Evolutionary conservation across 2,329 filamentous ascomycete genomes (phyloP), one percentile per base, ranked within the genome.

Genomic region (Aspergillus calidoustus): DNA sequence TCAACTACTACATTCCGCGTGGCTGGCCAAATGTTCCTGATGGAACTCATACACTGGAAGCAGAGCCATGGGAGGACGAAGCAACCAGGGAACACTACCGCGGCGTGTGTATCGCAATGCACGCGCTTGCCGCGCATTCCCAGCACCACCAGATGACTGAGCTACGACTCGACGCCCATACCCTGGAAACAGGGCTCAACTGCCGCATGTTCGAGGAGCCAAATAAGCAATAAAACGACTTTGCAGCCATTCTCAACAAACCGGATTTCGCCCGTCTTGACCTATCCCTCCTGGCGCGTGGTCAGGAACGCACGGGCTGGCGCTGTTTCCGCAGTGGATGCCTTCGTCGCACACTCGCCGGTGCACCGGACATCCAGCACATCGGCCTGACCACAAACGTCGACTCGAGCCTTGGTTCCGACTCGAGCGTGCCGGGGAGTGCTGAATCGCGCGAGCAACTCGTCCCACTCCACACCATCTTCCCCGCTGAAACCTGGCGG

Each of bases 1-100:
- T 82, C 43, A 75, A 75, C 23, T 80, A 82, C 58, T 74, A 75
- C 0, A 66, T 77, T 8, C 73, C 76, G 2, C 71, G 69, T 15
- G 71, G 74, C 15, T 77, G 75, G 76, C 70, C 68, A 15, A 62
- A 41, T 15, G 34, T 28, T 9, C 22, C 46, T 6, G 46, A 6
- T 19, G 30, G 41, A 41, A 11, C n/a, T 22, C 8, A 7, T 6
- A 4, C 8, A 8, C 9, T 19, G 17, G 7, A 19, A 31, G 25
- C 46, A 2, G 5, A 22, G 15, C 38, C n/a, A 34, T 7, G 52
- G 52, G 52, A 54, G 23, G 52, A 46, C 15, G 41, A 54, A n/a
- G 52, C 22, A 13, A 31, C 59, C 65, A 28, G 71, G 64, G 38
- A 60, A 64, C 64, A 17, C 52, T 77, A 74, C 69, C 73, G 74